phyloP scores from a whole-genome alignment of 2,329 filamentous ascomycete genomes.

The Fusarium guadeloupense region DNA sequence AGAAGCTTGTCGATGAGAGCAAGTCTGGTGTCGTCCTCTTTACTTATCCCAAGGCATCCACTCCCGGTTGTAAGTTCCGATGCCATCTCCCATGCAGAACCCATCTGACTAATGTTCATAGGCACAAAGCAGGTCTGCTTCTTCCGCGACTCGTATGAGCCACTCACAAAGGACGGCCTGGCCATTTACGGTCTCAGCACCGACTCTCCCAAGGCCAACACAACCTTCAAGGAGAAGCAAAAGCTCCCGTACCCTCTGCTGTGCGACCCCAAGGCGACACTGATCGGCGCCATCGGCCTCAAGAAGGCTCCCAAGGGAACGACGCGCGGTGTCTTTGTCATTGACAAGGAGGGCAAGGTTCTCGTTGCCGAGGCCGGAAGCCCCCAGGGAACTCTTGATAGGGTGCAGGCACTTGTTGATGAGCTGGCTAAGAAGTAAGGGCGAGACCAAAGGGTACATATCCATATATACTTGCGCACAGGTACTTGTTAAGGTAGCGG shows the following conservation, averaged over 20 bases:
- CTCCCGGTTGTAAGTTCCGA: slow-evolving; percentile 82
- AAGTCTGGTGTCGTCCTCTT: slow-evolving; percentile 89
- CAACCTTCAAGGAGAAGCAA: slow-evolving; percentile 91
- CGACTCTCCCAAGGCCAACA: slow-evolving; percentile 91
- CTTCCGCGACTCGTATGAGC: slow-evolving; percentile 85
- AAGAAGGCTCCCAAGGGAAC: slow-evolving; percentile 86
- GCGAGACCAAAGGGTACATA: background rate
- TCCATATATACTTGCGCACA: background rate
- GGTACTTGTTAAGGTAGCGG: background rate
- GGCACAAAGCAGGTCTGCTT: slow-evolving; percentile 93
- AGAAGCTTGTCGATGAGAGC: slow-evolving; percentile 83
- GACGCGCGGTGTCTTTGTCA: slow-evolving; percentile 85
- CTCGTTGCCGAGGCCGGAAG: slow-evolving; percentile 78
- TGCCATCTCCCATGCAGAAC: background rate
- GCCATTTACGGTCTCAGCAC: slow-evolving; percentile 89
- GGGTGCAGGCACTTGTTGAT: slow-evolving; percentile 76
- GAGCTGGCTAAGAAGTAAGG: slow-evolving; percentile 45
- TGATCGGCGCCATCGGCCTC: slow-evolving; percentile 88
- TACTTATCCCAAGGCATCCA: slow-evolving; percentile 94
- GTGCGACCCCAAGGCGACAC: slow-evolving; percentile 77
- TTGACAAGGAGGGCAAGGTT: slow-evolving; percentile 84
- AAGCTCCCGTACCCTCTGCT: slow-evolving; percentile 88
- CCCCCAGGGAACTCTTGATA: slow-evolving; percentile 79
- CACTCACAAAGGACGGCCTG: slow-evolving; percentile 80
- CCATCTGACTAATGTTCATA: slow-evolving; percentile 49